A percentile compares a stretch with the other conserved stretches of the same genome.
These are phyloP conservation scores for Nannochloris sp. DNA, from an alignment of 139 green algal species.

Conservation along the genomic window DNA sequence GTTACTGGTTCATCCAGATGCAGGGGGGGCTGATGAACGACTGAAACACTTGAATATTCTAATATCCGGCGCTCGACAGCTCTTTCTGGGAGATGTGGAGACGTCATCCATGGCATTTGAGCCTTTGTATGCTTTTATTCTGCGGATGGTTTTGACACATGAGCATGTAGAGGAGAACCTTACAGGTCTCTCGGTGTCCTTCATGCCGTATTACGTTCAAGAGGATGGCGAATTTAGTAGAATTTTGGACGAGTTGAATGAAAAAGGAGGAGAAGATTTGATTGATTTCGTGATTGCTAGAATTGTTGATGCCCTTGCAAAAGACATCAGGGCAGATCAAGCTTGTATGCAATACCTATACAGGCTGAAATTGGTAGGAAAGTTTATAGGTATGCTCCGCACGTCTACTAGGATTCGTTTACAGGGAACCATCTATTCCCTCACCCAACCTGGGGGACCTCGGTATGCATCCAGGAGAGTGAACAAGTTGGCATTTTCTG, in stretches of 20 bases:
- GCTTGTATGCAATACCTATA: conserved; percentile 40
- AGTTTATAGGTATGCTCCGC: conserved; percentile 17
- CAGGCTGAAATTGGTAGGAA: conserved; percentile 16
- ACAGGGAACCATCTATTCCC: conserved; percentile 55
- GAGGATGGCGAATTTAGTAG: conserved; percentile 9
- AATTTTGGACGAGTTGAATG: conserved; percentile 7
- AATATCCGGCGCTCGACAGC: conserved; percentile 52
- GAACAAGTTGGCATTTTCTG: conserved; percentile 27
- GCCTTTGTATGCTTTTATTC: conserved; percentile 52
- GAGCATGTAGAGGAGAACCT: conserved; percentile 22
- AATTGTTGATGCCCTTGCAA: conserved; percentile 1
- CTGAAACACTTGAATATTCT: conserved; percentile 71
- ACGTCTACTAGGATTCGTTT: conserved; percentile 43
- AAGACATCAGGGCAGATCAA: conserved; percentile 19
- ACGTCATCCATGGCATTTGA: conserved; percentile 40
- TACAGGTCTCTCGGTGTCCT: conserved; percentile 41
- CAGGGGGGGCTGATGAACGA: conserved; percentile 45
- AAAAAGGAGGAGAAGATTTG: background rate
- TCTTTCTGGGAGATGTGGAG: conserved; percentile 73
- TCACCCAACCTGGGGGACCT: conserved; percentile 56
- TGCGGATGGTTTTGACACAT: conserved; percentile 21
- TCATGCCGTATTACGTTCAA: conserved; percentile 58
- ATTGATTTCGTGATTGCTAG: conserved; percentile 16
- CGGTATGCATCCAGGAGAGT: conserved; percentile 57
- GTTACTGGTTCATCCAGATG: conserved; percentile 47